Evolutionary conservation across 2,329 filamentous ascomycete species (phyloP), one percentile per base, ranked within the genome.

Genomic region (Microsporum canis): DNA sequence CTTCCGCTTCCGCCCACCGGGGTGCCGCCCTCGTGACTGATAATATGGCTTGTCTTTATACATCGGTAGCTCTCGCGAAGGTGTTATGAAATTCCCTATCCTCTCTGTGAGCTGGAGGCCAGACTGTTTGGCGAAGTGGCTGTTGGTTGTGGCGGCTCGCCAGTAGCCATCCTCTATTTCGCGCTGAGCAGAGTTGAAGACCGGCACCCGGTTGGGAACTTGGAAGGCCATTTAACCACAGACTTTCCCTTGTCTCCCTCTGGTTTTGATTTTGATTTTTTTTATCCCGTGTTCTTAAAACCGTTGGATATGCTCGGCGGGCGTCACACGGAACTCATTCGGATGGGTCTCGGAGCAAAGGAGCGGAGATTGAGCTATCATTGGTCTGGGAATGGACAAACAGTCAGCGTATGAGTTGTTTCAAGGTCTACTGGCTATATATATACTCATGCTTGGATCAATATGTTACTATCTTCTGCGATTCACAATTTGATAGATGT

Each of bases 11-110:
- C 83, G 75, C 38, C 83, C 43, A 23, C 17, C 47, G 3, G 51
- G 29, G 8, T 39, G 79, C 58, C 79, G 79, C 64, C 80, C 70
- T 66, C 82, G 79, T 63, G 75, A 71, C n/a, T 73, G 68, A 61
- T 74, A 77, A 71, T 89, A 94, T n/a, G 94, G 94, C 74, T 99
- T 99, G 77, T 99, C 94, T 76, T 99, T 99, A 79, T 99, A 99
- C 88, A 97, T 91, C 53, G 94, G 94, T 64, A 99, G 78, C 62
- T 84, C 79, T 75, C 82, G 79, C 56, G 80, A 77, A 57, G 75
- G 74, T 41, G 85, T 83, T 64, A 91, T 85, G 63, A 91, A 80
- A 62, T 79, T 80, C 58, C 82, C 82, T 39, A 89, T 78, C 64
- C 82, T 84, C 67, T 82, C 82, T 57, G 86, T 79, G 43, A 89